Evolutionary conservation across 2,329 filamentous ascomycete species (phyloP).

Genomic region (Pseudocercospora fuligena): DNA sequence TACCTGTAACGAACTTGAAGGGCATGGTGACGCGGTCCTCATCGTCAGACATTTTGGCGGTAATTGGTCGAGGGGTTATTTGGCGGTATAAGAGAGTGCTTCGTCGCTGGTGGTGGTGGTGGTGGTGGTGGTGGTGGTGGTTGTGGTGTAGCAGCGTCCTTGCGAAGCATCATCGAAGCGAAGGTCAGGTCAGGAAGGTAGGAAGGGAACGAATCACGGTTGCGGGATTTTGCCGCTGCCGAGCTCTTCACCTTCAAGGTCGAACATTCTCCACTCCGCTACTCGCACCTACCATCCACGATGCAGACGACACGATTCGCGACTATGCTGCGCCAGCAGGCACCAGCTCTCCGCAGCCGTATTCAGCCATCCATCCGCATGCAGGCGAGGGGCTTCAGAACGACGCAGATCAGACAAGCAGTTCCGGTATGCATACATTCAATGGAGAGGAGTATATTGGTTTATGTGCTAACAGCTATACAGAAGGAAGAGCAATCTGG

Average conservation of each 20-base stretch:
- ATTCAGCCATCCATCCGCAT: conserved; percentile 43
- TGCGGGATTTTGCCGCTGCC: conserved; percentile 5
- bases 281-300: conserved; percentile 31
- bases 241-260: conserved; percentile 6
- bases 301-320: conserved; percentile 48
- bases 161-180: conserved; percentile 22
- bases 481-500: conserved; percentile 69
- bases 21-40: conserved; percentile 94
- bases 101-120: conserved; percentile 22
- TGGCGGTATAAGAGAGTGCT: conserved; percentile 24
- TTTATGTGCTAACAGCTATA: conserved; percentile 22
- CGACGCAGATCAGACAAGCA: conserved; percentile 37
- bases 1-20: conserved; percentile 99
- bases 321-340: conserved; percentile 43
- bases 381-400: conserved; percentile 41
- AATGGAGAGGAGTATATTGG: background rate
- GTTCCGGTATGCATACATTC: conserved; percentile 38
- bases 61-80: conserved; percentile 23
- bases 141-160: conserved; percentile 26
- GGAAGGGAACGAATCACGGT: conserved; percentile 17
- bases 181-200: too few relatives aligned
- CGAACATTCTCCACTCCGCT: conserved; percentile 36
- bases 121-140: conserved; percentile 17
- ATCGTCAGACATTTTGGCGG: conserved; percentile 85
- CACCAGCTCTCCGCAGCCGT: conserved; percentile 42